Evolutionary conservation across 352 stramenopile genomes (phyloP), one percentile per base, ranked within the genome.

Genomic region (Phytophthora multivora): DNA sequence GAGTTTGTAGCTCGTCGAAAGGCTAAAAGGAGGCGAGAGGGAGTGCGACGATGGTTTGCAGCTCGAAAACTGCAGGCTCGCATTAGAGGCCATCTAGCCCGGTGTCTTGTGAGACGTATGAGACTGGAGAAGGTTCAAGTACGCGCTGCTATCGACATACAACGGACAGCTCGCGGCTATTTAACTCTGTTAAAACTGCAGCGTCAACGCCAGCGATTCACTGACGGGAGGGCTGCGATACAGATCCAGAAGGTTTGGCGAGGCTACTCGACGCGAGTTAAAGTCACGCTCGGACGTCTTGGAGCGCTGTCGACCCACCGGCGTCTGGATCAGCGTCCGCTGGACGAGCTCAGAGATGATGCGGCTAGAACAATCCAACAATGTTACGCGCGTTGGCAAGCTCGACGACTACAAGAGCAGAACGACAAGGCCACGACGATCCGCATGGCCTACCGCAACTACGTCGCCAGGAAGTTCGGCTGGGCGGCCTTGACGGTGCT

Each of bases 401-500:
- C 79, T n/a, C 59, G 51, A 11, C 46, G 56, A 5, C 51, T 67
- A 11, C 43, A 47, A 49, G 28, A 63, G 3, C 63, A 63, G 33
- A 50, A 59, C 3, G 63, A 55, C 19, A 67, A 67, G 16, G 77
- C 57, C 12, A 66, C 49, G 4, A 58, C 54, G n/a, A 83, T 89
- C 39, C 71, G 66, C 36, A 40, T 63, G 33, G 78, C 74, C 21
- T 91, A 88, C 59, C 76, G 71, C 36, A 80, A 86, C 55, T 88
- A 85, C 41, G 52, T 86, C 4, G 75, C 73, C 42, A 77, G 75
- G 48, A 91, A 91, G 57, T 89, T 90, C 23, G 76, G 71, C 48
- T 91, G 82, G 82, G 76, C 71, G 1, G 82, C 69, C 4, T 58
- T 64, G 41, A 74, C 69, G 3, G 56, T 77, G 30, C 48, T 62